Evolutionary conservation across 2,329 filamentous ascomycete genomes (phyloP), one percentile per base, ranked within the genome.

Genomic region (Pseudodiploospora longispora): DNA sequence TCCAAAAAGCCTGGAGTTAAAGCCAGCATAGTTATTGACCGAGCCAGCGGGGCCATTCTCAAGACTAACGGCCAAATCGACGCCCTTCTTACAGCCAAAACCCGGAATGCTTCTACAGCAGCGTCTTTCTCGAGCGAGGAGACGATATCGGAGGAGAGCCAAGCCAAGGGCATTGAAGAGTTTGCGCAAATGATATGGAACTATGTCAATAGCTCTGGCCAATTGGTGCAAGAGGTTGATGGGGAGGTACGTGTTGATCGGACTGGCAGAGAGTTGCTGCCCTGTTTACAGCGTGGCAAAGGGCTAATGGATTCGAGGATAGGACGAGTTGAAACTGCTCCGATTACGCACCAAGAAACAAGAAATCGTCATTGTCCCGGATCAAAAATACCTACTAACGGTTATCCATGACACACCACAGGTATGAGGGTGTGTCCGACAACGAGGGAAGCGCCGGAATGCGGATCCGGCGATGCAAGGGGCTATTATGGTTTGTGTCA

Each of bases 291-390:
- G 32, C 12, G 32, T 19, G 19, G 19, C 19, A 19, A 19, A 30
- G 30, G 29, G 19, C 31, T 43, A 32, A 45, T 31, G 31, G 7
- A 9, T n/a, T 29, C 36, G 27, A 19, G 19, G 19, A 19, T 19
- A 84, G 74, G 87, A 93, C 56, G 86, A 90, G 59, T 65, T 90
- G 50, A 88, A 83, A 65, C 69, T 93, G 39, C 64, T 93, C 41
- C 75, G 86, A 50, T 60, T 94, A 51, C 76, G 87, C 52, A 91
- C 86, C n/a, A 88, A 82, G 69, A 89, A 86, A 63, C 85, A 89
- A 55, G 87, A 94, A 63, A 68, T 93, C 50, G 83, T 93, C 47
- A 87, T 93, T 57, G 83, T 91, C 19, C 86, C 85, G 62, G 87
- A 91, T 61, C 59, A 76, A 35, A 89, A 87, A 58, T 94, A 86